Evolutionary conservation across 1,139 yeast species (phyloP).

Genomic region (Casaregolazyma lundiana): DNA sequence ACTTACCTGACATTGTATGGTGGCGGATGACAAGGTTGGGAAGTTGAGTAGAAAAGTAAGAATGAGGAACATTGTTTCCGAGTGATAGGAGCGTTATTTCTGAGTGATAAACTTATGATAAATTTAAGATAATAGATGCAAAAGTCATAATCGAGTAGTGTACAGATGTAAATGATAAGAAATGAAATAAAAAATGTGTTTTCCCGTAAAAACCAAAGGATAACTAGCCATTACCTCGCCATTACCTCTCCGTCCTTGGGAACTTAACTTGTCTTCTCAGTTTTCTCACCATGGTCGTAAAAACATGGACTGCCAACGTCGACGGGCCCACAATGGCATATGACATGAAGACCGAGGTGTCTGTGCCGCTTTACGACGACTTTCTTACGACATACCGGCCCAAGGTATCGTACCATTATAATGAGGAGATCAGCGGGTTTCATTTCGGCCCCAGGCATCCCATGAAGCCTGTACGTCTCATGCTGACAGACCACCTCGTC

Average conservation of each 20-base stretch:
- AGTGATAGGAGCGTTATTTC: not conserved
- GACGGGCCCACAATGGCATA: conserved; percentile 32
- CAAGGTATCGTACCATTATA: conserved; percentile 81
- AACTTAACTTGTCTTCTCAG: not conserved
- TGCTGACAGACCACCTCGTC: conserved; percentile 91
- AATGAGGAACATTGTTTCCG: not conserved
- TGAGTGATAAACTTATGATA: no score
- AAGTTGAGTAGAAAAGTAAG: conserved; percentile 1
- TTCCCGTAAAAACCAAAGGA: no score
- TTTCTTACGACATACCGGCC: conserved; percentile 27
- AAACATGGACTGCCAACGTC: conserved; percentile 24
- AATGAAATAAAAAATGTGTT: no score
- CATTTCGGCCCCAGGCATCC: conserved; percentile 94
- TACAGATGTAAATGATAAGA: no score
- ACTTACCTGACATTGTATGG: conserved; percentile 16
- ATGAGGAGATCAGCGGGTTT: conserved; percentile 72
- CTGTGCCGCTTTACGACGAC: conserved; percentile 56
- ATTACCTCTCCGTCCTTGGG: no score
- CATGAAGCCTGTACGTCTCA: conserved; percentile 94
- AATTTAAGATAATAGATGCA: no score
- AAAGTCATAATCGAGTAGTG: no score
- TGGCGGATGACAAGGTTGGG: conserved; percentile 2
- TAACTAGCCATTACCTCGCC: no score
- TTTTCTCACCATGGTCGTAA: conserved; percentile 23
- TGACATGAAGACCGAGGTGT: conserved; percentile 54